Conservation (phyloP, 1,284 basidiomycete species). For the Malassezia globosa region DNA sequence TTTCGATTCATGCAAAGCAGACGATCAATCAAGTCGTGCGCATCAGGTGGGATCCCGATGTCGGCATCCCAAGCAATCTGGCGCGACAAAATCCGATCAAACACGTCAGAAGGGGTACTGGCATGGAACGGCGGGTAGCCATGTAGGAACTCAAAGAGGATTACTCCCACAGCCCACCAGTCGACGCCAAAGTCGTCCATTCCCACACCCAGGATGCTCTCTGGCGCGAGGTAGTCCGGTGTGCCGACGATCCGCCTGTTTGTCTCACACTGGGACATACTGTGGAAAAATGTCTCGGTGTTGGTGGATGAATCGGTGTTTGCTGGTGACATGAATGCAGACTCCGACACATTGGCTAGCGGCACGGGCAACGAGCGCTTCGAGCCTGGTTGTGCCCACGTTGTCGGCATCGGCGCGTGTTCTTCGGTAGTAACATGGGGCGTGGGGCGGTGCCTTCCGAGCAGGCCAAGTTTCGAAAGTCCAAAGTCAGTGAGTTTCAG, state of each 20-base stretch:
- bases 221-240: slow-evolving; percentile 90
- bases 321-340: slow-evolving; percentile 52
- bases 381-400: slow-evolving; percentile 16
- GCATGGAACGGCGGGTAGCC: slow-evolving; percentile 96
- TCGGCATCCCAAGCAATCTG: slow-evolving; percentile 81
- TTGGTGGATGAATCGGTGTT: slow-evolving; percentile 54
- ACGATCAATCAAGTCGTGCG: slow-evolving; percentile 78
- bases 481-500: slow-evolving; percentile 97
- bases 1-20: slow-evolving; percentile 73
- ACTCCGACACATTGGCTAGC: slow-evolving; percentile 48
- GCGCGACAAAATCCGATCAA: slow-evolving; percentile 95
- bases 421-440: slow-evolving; percentile 2
- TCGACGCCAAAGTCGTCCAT: slow-evolving; percentile 92
- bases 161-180: slow-evolving; percentile 99
- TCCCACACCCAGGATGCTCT: slow-evolving; percentile 87
- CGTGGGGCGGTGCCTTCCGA: slow-evolving; percentile 65
- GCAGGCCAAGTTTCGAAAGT: slow-evolving; percentile 84
- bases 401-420: slow-evolving; percentile 14
- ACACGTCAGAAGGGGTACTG: slow-evolving; percentile 89
- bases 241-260: slow-evolving; percentile 67
- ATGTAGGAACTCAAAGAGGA: slow-evolving; percentile 95
- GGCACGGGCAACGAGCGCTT: slow-evolving; percentile 6
- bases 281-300: slow-evolving; percentile 45
- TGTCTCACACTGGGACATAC: slow-evolving; percentile 5
- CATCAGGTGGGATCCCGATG: slow-evolving; percentile 73